Percentiles rank a stretch among this genome's conserved stretches.
Conservation (phyloP, 345 rosid species). For the Aurinia saxatilis region DNA sequence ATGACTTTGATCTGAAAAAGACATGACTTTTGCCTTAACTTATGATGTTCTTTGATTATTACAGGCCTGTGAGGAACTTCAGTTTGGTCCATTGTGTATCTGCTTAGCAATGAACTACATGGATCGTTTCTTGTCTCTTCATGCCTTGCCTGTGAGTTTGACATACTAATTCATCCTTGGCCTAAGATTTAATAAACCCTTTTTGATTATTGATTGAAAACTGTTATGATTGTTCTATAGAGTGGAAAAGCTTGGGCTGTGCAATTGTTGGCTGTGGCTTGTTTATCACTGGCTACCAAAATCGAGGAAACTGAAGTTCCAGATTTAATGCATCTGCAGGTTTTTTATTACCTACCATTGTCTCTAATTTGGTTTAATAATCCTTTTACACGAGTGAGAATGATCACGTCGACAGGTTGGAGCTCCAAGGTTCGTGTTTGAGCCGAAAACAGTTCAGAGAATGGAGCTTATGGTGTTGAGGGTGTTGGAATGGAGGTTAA, state of each 20-base stretch:
- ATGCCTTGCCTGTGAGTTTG: conserved; percentile 59
- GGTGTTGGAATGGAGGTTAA: conserved; percentile 65
- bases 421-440: conserved; percentile 43
- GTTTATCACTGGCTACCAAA: conserved; percentile 70
- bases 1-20: conserved; percentile 21
- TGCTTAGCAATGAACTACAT: conserved; percentile 59
- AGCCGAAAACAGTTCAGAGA: conserved; percentile 46
- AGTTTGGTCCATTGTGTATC: conserved; percentile 48
- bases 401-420: conserved; percentile 35
- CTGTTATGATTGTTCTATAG: conserved; percentile 24
- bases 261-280: conserved; percentile 58
- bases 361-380: neutral
- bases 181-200: neutral
- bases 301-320: conserved; percentile 59
- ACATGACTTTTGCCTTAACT: conserved; percentile 10
- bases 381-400: neutral
- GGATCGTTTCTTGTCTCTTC: conserved; percentile 61
- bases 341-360: too few species aligned
- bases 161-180: neutral
- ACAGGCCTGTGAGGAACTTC: conserved; percentile 52
- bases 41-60: neutral
- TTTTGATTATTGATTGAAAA: neutral
- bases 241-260: conserved; percentile 52
- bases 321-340: conserved; percentile 50
- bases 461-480: conserved; percentile 64